A percentile compares a stretch with the other conserved stretches of the same genome.
Conservation (phyloP, 495 filamentous ascomycete species). For the Penicillium steckii region DNA sequence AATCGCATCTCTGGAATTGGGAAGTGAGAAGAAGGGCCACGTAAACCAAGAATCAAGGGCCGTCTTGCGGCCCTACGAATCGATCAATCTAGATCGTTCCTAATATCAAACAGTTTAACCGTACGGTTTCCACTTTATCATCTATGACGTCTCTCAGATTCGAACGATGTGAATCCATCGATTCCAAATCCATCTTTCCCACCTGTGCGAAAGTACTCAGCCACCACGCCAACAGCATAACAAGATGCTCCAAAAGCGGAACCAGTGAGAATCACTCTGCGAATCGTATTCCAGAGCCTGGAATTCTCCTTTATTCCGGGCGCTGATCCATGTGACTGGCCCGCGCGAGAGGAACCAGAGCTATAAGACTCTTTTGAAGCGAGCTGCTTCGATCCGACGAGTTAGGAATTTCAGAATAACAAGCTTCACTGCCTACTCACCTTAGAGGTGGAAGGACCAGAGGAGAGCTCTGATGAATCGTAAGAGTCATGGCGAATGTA, state of each 20-base stretch:
- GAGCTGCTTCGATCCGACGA: constrained; percentile 25
- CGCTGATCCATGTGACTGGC: not conserved
- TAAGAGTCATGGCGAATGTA: constrained; percentile 11
- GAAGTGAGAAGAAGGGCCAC: not conserved
- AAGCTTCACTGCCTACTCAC: constrained; percentile 57
- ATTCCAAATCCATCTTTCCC: constrained; percentile 53
- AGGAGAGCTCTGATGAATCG: not conserved
- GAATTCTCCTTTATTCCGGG: constrained; percentile 20
- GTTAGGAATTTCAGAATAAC: constrained; percentile 46
- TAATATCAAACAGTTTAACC: not conserved
- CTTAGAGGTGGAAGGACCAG: constrained; percentile 23
- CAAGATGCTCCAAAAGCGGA: constrained; percentile 58
- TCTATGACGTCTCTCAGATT: constrained; percentile 37
- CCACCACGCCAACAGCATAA: constrained; percentile 68
- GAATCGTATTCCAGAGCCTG: constrained; percentile 35
- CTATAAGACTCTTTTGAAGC: no score
- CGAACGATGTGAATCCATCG: constrained; percentile 50
- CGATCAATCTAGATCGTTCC: no score
- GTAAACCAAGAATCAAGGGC: no score
- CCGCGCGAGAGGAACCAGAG: not conserved
- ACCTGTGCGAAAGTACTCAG: constrained; percentile 63
- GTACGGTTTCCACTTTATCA: not conserved
- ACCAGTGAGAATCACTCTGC: constrained; percentile 55
- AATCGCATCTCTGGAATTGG: not conserved
- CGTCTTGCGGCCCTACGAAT: no score